Percentiles rank a stretch among this genome's conserved stretches.
Conservation (phyloP, 1,139 yeast species). For the Pichia sorboxylosa region DNA sequence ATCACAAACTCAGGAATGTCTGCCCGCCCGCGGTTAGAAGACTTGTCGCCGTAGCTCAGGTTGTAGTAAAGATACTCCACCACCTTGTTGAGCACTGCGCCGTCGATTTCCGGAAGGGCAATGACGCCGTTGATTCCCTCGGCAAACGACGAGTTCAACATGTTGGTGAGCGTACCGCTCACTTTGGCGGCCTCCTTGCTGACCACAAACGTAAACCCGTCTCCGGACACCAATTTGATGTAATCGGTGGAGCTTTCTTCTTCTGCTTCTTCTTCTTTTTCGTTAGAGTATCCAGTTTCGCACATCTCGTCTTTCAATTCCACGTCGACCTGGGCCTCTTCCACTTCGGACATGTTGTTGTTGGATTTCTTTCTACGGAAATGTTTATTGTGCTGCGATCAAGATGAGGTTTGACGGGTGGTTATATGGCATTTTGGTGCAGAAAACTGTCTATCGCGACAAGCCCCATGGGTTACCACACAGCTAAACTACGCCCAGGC, state of each 20-base stretch:
- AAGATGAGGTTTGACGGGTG: too few species aligned
- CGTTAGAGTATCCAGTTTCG: too few species aligned
- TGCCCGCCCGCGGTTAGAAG: constrained; percentile 24
- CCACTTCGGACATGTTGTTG: too few species aligned
- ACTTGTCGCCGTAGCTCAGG: constrained; percentile 45
- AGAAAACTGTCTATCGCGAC: too few species aligned
- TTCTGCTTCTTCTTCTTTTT: background rate
- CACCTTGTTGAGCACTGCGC: constrained; percentile 46
- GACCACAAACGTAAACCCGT: constrained; percentile 54
- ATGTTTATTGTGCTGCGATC: too few species aligned
- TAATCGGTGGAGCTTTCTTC: background rate
- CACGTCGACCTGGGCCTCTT: too few species aligned
- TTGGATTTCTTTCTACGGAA: too few species aligned
- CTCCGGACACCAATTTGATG: constrained; percentile 66
- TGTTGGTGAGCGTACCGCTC: constrained; percentile 68
- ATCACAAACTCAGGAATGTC: constrained; percentile 74
- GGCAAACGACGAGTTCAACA: constrained; percentile 36
- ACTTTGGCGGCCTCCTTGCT: constrained; percentile 70
- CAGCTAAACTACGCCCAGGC: too few species aligned
- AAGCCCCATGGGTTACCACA: too few species aligned
- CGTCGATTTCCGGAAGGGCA: constrained; percentile 44
- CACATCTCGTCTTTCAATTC: too few species aligned
- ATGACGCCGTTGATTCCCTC: constrained; percentile 29
- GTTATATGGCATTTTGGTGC: too few species aligned
- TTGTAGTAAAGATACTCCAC: constrained; percentile 80